These are phyloP conservation scores for Delonix regia DNA, from an alignment of 306 rosid genomes.

Conservation along the genomic window DNA sequence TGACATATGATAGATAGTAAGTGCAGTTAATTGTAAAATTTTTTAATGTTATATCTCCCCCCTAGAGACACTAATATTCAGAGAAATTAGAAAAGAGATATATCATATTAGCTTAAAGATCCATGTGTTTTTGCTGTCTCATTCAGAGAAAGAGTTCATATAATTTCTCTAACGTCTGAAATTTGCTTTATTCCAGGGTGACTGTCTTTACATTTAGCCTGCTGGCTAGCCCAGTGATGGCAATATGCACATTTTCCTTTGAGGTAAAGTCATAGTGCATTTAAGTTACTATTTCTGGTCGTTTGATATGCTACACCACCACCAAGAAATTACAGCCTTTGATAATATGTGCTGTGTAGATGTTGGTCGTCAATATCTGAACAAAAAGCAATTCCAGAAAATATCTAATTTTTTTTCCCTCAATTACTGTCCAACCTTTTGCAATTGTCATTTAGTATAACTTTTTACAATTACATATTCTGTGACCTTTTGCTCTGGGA, in stretches of 20 bases:
- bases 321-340: not conserved
- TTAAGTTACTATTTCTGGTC: constrained; percentile 13
- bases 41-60: not conserved
- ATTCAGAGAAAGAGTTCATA: not conserved
- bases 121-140: not conserved
- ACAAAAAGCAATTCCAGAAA: not conserved
- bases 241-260: constrained; percentile 55
- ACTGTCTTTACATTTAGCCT: constrained; percentile 72
- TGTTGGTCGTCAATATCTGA: not conserved
- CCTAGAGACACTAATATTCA: not conserved
- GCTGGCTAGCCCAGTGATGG: constrained; percentile 69
- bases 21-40: constrained; percentile 4
- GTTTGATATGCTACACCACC: not conserved
- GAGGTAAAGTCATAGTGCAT: constrained; percentile 53
- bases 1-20: not conserved
- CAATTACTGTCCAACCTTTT: not conserved
- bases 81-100: constrained; percentile 4
- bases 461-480: not conserved
- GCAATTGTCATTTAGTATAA: not conserved
- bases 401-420: not conserved
- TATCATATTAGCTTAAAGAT: not conserved
- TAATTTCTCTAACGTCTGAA: constrained; percentile 3
- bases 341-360: not conserved
- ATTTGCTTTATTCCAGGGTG: constrained; percentile 52
- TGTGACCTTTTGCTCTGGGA: not conserved